These are phyloP conservation scores for Elasticomyces elasticus DNA, from an alignment of 495 filamentous ascomycete species.

Conservation along the genomic window DNA sequence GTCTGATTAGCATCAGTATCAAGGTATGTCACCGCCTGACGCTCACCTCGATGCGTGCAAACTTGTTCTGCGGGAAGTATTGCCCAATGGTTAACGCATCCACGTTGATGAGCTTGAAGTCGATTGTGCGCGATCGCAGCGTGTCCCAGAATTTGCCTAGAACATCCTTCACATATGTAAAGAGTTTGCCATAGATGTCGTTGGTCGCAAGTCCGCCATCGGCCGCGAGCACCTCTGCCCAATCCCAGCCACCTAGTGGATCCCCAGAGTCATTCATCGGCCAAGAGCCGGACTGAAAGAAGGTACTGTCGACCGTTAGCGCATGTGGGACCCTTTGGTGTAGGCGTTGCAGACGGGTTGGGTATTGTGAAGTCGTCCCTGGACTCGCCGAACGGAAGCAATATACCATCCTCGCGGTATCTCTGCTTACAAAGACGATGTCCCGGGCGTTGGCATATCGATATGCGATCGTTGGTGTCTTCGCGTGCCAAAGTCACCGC, in stretches of 20 bases:
- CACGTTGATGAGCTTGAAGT: constrained; percentile 20
- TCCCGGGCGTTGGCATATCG: constrained; percentile 9
- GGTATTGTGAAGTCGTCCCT: constrained; percentile 19
- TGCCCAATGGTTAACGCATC: constrained; percentile 13
- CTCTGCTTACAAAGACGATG: constrained; percentile 13
- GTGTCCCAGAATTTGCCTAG: constrained; percentile 20
- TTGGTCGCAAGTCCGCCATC: constrained; percentile 12
- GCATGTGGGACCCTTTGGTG: not conserved
- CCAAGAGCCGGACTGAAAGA: constrained; percentile 21
- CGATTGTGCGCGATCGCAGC: not conserved
- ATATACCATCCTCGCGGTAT: constrained; percentile 25
- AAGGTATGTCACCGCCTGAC: not conserved
- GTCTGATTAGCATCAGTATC: not conserved
- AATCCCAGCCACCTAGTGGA: constrained; percentile 25
- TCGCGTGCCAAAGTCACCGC: constrained; percentile 8
- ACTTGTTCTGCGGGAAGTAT: not conserved
- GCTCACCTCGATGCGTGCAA: constrained; percentile 27
- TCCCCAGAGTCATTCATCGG: constrained; percentile 24
- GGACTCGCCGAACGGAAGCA: constrained; percentile 24
- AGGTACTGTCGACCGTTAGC: constrained; percentile 19
- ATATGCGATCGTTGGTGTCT: constrained; percentile 20
- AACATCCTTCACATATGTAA: constrained; percentile 16
- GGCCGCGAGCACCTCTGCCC: constrained; percentile 13
- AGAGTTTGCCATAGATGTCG: constrained; percentile 28
- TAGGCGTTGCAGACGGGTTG: constrained; percentile 26